Percentiles rank a stretch among this genome's conserved stretches.
phyloP scores from a whole-genome alignment of 345 rosid species.

The Syzygium grande region DNA sequence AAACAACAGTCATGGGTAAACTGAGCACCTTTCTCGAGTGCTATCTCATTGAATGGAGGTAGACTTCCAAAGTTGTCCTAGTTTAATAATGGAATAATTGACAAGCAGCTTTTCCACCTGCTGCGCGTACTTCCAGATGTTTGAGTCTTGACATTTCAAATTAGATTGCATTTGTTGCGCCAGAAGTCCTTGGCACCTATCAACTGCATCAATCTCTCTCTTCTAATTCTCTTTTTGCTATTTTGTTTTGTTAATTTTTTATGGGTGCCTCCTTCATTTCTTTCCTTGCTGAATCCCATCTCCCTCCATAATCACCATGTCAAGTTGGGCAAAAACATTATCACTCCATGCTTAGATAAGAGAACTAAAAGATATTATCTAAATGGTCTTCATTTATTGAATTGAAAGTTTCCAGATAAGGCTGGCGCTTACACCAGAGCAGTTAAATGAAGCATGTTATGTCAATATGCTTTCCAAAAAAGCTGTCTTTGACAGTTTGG shows the following conservation, averaged over 20 bases:
- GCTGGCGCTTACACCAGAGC: constrained; percentile 61
- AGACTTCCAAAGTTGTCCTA: background rate
- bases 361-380: background rate
- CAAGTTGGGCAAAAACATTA: background rate
- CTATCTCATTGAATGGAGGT: background rate
- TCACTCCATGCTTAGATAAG: background rate
- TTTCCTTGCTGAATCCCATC: background rate
- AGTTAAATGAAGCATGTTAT: constrained; percentile 59
- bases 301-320: background rate
- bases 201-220: background rate
- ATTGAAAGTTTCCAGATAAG: constrained; percentile 43
- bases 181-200: background rate
- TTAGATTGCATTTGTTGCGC: background rate
- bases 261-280: background rate
- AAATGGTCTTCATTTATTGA: background rate
- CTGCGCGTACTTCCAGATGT: background rate
- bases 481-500: constrained; percentile 74
- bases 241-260: too few species aligned
- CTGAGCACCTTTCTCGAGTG: background rate
- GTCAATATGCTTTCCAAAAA: constrained; percentile 67
- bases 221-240: background rate
- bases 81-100: background rate
- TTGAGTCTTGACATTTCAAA: background rate
- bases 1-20: background rate
- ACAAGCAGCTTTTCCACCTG: background rate